A percentile compares a stretch with the other conserved stretches of the same genome.
phyloP scores from a whole-genome alignment of 805 yeast genomes.

The Ogataea dorogensis region DNA sequence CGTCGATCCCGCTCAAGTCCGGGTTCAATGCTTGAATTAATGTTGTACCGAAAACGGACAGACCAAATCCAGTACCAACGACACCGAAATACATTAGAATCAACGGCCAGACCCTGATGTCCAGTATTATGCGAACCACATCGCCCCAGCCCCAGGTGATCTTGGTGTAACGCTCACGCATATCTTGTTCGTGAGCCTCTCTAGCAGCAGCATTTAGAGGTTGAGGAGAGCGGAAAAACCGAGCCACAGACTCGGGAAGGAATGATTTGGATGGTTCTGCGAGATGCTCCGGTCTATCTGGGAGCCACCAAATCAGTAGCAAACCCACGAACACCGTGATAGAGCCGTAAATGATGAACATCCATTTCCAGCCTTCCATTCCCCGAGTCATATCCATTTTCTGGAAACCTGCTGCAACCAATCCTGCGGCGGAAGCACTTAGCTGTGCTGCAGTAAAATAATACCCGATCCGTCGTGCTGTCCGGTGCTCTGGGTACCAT shows the following conservation, averaged over 20 bases:
- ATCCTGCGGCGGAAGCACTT: conserved; percentile 87
- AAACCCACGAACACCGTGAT: conserved; percentile 66
- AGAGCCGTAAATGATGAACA: conserved; percentile 73
- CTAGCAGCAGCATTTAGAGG: conserved; percentile 58
- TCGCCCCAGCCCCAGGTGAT: conserved; percentile 60
- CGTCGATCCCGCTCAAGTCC: conserved; percentile 56
- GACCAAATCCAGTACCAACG: conserved; percentile 86
- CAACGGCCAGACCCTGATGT: conserved; percentile 74
- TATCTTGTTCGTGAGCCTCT: conserved; percentile 56
- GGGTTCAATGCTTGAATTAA: conserved; percentile 68
- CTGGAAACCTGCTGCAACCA: conserved; percentile 86
- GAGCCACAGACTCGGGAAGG: conserved; percentile 21
- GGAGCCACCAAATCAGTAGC: conserved; percentile 76
- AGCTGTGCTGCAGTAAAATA: conserved; percentile 90
- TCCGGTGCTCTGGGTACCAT: conserved; percentile 81
- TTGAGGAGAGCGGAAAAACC: conserved; percentile 28
- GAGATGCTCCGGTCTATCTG: conserved; percentile 62
- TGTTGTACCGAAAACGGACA: conserved; percentile 82
- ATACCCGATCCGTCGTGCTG: conserved; percentile 79
- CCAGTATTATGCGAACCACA: conserved; percentile 52
- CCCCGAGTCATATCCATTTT: conserved; percentile 73
- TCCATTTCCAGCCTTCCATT: conserved; percentile 82
- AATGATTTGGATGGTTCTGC: conserved; percentile 11
- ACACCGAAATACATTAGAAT: conserved; percentile 89
- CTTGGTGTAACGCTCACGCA: conserved; percentile 49